Base-by-base conservation (phyloP, 352 stramenopile genomes). In the Salisapilia sapeloensis region DNA sequence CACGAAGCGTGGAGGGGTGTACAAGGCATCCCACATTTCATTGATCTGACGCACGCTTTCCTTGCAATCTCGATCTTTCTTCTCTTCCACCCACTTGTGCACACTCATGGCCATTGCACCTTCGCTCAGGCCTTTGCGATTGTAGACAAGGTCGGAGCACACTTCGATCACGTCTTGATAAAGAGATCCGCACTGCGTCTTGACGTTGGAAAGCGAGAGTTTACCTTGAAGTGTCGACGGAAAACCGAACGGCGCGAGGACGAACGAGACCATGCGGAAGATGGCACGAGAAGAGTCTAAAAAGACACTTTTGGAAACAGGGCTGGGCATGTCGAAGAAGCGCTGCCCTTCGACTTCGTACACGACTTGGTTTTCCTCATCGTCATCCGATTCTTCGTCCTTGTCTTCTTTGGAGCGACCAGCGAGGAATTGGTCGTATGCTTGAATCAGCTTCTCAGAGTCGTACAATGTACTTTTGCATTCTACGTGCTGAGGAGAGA, bases 111-210 rank as follows among this genome's bases (percentile, higher is more conserved):
- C 74, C 74, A 90, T 90, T 5, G 61, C 61, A 20, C 70, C 71
- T 66, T 90, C 74, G 28, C 66, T 79, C 10, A 90, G 33, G 14
- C 53, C 54, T 26, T 63, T 65, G 33, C 76, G 43, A 30, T 60
- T 51, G 39, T 90, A 90, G n/a, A 86, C 64, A n/a, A 90, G 39
- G 20, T 90, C 74, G 4, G 70, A 86, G 24, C 70, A 79, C 34
- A 86, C 71, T 31, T 90, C 74, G 33, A 90, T 77, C 22, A 83
- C 63, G 32, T 90, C 74, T 32, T 90, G 74, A 35, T 84, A 80
- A 2, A 90, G 57, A 22, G 66, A 70, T 6, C 66, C 71, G 26
- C 60, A 72, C 24, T 72, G 60, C 4, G 64, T 54, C 48, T 85
- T 84, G 20, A 86, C 48, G 40, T 86, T 71, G 8, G 70, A 60